A percentile compares a stretch with the other conserved stretches of the same genome.
phyloP scores from a whole-genome alignment of 371 early-diverging fungal species.

The Basidiobolus meristosporus region DNA sequence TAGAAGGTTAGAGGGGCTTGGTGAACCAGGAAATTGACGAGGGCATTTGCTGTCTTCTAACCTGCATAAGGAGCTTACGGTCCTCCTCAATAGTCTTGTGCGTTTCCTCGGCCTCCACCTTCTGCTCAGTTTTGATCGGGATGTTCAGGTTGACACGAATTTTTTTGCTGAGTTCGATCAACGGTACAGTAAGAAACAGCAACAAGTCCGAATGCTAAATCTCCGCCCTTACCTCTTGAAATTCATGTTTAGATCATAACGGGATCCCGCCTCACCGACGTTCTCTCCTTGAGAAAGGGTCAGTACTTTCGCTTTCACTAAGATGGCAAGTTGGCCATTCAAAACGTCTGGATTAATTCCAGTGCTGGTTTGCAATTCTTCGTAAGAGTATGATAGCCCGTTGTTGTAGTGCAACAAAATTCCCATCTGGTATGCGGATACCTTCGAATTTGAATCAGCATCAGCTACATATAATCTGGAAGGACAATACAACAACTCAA shows the following conservation, averaged over 20 bases:
- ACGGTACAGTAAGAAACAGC: too few species aligned
- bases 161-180: constrained; percentile 47
- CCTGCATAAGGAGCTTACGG: constrained; percentile 76
- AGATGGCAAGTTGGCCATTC: constrained; percentile 40
- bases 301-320: constrained; percentile 70
- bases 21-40: too few species aligned
- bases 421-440: constrained; percentile 80
- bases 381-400: constrained; percentile 30
- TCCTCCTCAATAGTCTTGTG: constrained; percentile 77
- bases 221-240: constrained; percentile 48
- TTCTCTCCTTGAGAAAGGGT: constrained; percentile 19
- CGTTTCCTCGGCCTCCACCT: constrained; percentile 72
- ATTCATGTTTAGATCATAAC: constrained; percentile 56
- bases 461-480: neutral
- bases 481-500: too few species aligned
- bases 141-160: constrained; percentile 67
- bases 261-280: constrained; percentile 23
- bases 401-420: constrained; percentile 71
- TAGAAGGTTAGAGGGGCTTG: too few species aligned
- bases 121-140: constrained; percentile 65
- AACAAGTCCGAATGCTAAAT: too few species aligned
- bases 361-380: constrained; percentile 44
- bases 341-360: constrained; percentile 47
- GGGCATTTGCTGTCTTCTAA: neutral
- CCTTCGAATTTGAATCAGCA: too few species aligned